Base-by-base conservation (phyloP, 2,329 filamentous ascomycete genomes). In the Ambrosiella xylebori region DNA sequence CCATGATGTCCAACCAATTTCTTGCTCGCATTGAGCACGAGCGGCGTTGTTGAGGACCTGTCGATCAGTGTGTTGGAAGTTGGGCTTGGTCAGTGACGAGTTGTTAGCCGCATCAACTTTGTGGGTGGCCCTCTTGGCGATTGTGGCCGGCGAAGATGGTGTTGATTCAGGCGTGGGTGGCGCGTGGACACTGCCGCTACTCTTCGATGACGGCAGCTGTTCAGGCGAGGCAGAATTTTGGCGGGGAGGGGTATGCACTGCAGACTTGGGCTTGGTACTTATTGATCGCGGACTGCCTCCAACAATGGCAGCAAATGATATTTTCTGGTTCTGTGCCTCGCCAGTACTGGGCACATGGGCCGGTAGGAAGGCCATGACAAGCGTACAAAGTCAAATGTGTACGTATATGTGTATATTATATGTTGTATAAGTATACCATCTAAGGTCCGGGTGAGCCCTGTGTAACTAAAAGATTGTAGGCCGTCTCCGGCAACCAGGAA, bases 1-100 rank as follows among this genome's bases (percentile, higher is more conserved):
- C 47, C 56, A 57, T 27, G 56, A 57, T 15, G 56, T 51, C 56
- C 56, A 57, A 15, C 47, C 56, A 35, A 39, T 27, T 17, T 58
- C 51, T 39, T 47, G 36, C 27, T 55, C 41, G 9, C 57, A 11
- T 17, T 58, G n/a, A 9, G 40, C n/a, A 13, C 41, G 39, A 13
- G 9, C 27, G 11, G 47, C 11, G 52, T 17, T 36, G 52, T 15
- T n/a, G 35, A 27, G 27, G 27, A 5, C 27, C 3, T 27, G 27
- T 27, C 27, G 27, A 27, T 27, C 27, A 27, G 27, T 27, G 27
- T 27, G 27, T 27, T 27, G 27, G 27, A 27, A n/a, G 38, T 54
- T 39, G 36, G 7, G 3, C 27, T 7, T n/a, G 17, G n/a, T 51
- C 19, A 51, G 15, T 11, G 19, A 35, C 12, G 6, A 3, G 17